A percentile compares a stretch with the other conserved stretches of the same genome.
phyloP scores from a whole-genome alignment of 345 rosid species.

The Reutealis trisperma region DNA sequence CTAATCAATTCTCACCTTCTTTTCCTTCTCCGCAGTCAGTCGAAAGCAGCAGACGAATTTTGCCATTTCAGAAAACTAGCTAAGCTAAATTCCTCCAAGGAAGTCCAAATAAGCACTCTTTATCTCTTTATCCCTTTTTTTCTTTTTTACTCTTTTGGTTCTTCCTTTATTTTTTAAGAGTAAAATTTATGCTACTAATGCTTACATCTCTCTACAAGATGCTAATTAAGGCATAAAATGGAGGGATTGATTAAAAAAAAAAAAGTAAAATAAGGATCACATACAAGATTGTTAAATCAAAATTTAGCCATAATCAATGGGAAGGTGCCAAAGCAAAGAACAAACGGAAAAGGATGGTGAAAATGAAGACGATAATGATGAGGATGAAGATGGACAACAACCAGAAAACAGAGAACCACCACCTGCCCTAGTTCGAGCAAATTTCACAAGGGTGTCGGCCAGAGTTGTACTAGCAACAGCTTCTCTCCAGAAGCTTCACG shows the following conservation, averaged over 20 bases:
- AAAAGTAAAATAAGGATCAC: conserved; percentile 13
- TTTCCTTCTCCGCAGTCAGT: conserved; percentile 37
- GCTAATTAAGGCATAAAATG: conserved; percentile 5
- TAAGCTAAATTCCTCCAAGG: conserved; percentile 10
- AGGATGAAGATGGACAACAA: conserved; percentile 15
- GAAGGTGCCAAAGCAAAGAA: conserved; percentile 57
- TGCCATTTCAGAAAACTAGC: conserved; percentile 38
- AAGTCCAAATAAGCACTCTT: background rate
- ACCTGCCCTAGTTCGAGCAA: conserved; percentile 48
- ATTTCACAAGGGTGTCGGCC: conserved; percentile 56
- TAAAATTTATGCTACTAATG: background rate
- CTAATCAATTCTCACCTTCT: conserved; percentile 40
- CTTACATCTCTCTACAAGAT: conserved; percentile 42
- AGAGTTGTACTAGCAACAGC: conserved; percentile 60
- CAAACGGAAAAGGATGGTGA: conserved; percentile 16
- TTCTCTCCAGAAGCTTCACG: conserved; percentile 55
- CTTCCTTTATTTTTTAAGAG: conserved; percentile 3
- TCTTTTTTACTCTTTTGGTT: background rate
- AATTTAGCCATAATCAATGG: conserved; percentile 77
- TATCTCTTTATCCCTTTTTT: background rate
- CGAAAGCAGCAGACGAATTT: conserved; percentile 48
- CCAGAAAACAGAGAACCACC: conserved; percentile 39
- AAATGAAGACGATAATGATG: background rate
- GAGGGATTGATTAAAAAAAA: background rate
- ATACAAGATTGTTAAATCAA: conserved; percentile 16